Percentiles rank a stretch among this genome's conserved stretches.
Conservation (phyloP, 2,329 filamentous ascomycete species). For the Ophiostoma sp. region DNA sequence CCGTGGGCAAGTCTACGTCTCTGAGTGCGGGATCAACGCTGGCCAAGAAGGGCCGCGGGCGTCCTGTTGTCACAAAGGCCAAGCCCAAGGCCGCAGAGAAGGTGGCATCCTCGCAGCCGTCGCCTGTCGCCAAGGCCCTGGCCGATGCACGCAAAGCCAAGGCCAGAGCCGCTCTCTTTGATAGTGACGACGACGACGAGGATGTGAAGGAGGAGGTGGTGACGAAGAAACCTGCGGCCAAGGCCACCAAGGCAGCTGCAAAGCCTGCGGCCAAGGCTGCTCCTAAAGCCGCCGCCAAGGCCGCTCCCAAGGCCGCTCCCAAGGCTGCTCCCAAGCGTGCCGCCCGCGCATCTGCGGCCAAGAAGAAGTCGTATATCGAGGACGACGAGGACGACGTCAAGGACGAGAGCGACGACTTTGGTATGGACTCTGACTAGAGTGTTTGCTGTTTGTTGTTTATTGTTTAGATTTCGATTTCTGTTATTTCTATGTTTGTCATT, state of each 20-base stretch:
- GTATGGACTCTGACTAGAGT: constrained; percentile 34
- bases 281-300: constrained; percentile 14
- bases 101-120: background rate
- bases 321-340: constrained; percentile 30
- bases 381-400: constrained; percentile 34
- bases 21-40: constrained; percentile 42
- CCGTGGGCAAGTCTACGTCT: constrained; percentile 30
- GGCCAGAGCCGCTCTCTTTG: constrained; percentile 7
- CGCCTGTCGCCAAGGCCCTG: background rate
- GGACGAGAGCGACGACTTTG: constrained; percentile 37
- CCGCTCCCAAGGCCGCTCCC: constrained; percentile 9
- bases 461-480: background rate
- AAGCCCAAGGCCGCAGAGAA: constrained; percentile 32
- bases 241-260: constrained; percentile 15
- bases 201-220: background rate
- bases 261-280: background rate
- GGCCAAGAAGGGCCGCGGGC: constrained; percentile 52
- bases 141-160: constrained; percentile 27
- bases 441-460: background rate
- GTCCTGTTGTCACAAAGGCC: constrained; percentile 46
- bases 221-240: background rate
- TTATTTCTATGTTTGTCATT: constrained; percentile 1
- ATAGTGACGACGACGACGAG: constrained; percentile 16
- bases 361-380: constrained; percentile 39
- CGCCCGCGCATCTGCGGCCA: constrained; percentile 40